A percentile compares a stretch with the other conserved stretches of the same genome.
Evolutionary conservation across 768 basidiomycete genomes (phyloP).

Genomic region (Dioszegia hungarica): DNA sequence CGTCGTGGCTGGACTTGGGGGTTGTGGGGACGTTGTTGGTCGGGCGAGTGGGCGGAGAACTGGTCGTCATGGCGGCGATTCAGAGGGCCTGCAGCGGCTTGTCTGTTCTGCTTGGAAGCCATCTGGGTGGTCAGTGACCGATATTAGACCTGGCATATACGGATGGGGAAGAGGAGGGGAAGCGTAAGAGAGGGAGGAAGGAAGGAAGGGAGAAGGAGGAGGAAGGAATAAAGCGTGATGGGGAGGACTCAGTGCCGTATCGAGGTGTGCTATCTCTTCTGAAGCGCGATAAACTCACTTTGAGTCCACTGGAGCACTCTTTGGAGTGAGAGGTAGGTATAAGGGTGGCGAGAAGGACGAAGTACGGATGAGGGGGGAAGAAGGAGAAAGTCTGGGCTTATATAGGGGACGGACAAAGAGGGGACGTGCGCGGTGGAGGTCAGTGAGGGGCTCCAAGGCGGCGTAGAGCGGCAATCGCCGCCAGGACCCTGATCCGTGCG

Average conservation of each 20-base stretch:
- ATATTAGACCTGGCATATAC: too few relatives aligned
- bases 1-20: neutral
- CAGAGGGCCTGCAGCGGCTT: too few relatives aligned
- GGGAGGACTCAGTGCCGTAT: neutral
- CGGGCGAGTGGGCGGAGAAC: neutral
- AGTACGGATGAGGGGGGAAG: neutral
- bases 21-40: neutral
- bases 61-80: constrained; percentile 2
- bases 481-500: neutral
- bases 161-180: neutral
- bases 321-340: neutral
- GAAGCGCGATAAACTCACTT: too few relatives aligned
- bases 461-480: neutral
- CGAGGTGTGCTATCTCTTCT: too few relatives aligned
- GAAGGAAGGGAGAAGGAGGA: neutral
- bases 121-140: too few relatives aligned
- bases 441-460: too few relatives aligned
- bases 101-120: too few relatives aligned
- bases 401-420: too few relatives aligned
- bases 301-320: too few relatives aligned
- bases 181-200: neutral
- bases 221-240: neutral
- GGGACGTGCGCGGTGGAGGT: neutral
- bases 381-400: neutral
- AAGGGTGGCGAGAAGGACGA: neutral